phyloP scores from a whole-genome alignment of 148 eudicot genomes.

The Agrostemma githago region DNA sequence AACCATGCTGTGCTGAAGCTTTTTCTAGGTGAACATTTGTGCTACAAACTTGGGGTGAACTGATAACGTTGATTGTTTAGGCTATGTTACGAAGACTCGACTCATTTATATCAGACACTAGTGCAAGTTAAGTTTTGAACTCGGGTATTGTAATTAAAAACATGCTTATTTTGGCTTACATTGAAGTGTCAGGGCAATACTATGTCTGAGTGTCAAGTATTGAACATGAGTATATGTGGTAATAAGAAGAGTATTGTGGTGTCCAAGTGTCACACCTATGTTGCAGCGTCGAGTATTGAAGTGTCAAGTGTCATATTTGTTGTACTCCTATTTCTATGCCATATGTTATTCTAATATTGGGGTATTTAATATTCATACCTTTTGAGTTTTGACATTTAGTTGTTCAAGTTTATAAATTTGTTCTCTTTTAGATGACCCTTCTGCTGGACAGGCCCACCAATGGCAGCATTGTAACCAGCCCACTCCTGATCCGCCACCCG shows the following conservation, averaged over 20 bases:
- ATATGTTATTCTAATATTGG: background rate
- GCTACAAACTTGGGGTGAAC: background rate
- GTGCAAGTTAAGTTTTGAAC: too few species aligned
- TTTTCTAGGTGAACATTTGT: background rate
- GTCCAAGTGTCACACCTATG: too few species aligned
- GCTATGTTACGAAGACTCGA: too few species aligned
- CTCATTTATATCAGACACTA: too few species aligned
- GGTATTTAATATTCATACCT: background rate
- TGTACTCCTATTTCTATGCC: background rate
- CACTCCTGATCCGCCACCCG: slow-evolving; percentile 19
- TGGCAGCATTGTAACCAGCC: slow-evolving; percentile 26
- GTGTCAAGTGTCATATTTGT: background rate
- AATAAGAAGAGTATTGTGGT: too few species aligned
- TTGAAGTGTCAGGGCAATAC: too few species aligned
- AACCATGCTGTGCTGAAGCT: background rate
- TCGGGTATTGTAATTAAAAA: too few species aligned
- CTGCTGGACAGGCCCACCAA: slow-evolving; percentile 30
- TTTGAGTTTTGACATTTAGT: background rate
- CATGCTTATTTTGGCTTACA: too few species aligned
- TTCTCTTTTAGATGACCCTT: slow-evolving; percentile 34
- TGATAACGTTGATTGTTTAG: background rate
- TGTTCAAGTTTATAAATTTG: background rate
- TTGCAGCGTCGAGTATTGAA: too few species aligned
- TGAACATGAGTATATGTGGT: too few species aligned
- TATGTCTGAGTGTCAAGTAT: too few species aligned